phyloP scores from a whole-genome alignment of 2,329 filamentous ascomycete species.

The Elsinoe arachidis region DNA sequence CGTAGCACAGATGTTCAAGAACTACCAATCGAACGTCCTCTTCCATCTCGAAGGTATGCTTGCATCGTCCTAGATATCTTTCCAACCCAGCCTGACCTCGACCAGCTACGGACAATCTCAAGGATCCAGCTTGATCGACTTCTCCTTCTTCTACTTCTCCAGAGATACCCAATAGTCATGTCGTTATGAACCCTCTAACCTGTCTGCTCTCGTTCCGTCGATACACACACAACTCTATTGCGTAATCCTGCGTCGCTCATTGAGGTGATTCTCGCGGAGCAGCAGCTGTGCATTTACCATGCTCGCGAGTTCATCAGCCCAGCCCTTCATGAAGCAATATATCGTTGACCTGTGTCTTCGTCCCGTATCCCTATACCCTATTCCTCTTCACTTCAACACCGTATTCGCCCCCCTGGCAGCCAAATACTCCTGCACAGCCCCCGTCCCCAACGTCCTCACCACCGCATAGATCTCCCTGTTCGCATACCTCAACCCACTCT shows the following conservation, averaged over 20 bases:
- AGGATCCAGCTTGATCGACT: slow-evolving; percentile 57
- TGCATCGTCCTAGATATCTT: not conserved
- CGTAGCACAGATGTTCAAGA: slow-evolving; percentile 99
- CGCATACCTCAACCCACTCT: slow-evolving; percentile 86
- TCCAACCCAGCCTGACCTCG: slow-evolving; percentile 7
- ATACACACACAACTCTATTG: not conserved
- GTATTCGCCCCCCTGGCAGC: slow-evolving; percentile 88
- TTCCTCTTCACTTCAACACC: slow-evolving; percentile 63
- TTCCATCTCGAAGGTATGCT: slow-evolving; percentile 87
- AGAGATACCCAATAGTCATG: not conserved
- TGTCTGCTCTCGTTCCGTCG: not conserved
- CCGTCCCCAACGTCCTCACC: slow-evolving; percentile 71
- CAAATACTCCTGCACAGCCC: slow-evolving; percentile 77
- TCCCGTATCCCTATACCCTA: too few relatives aligned
- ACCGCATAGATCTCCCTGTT: slow-evolving; percentile 84
- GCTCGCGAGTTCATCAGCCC: too few relatives aligned
- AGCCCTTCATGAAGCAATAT: too few relatives aligned
- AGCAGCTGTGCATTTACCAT: too few relatives aligned
- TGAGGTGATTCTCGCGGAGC: too few relatives aligned
- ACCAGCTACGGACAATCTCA: slow-evolving; percentile 71
- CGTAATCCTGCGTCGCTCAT: too few relatives aligned
- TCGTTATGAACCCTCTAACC: not conserved
- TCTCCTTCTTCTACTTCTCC: not conserved
- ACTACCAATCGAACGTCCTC: slow-evolving; percentile 95
- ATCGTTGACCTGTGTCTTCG: too few relatives aligned